Evolutionary conservation across 2,329 filamentous ascomycete genomes (phyloP).

Genomic region (Whalleya microplaca): DNA sequence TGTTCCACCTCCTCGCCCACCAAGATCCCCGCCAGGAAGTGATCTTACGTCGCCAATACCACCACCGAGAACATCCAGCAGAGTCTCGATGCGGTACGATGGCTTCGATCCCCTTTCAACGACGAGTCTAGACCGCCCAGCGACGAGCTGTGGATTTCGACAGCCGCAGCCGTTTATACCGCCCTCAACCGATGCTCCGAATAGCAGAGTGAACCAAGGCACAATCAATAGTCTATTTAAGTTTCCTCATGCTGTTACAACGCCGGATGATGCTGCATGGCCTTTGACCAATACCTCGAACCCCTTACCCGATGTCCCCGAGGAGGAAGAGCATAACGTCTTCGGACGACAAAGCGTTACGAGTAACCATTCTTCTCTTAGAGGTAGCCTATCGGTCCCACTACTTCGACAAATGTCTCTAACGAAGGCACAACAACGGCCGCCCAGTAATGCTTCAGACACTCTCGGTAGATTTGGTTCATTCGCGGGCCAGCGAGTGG

Average conservation of each 20-base stretch:
- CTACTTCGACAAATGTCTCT: slow-evolving; percentile 51
- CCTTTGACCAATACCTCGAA: slow-evolving; percentile 45
- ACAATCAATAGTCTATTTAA: slow-evolving; percentile 2
- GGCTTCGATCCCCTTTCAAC: slow-evolving; percentile 44
- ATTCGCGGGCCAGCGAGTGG: slow-evolving; percentile 40
- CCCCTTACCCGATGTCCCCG: slow-evolving; percentile 61
- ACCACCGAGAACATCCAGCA: slow-evolving; percentile 59
- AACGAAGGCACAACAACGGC: slow-evolving; percentile 38
- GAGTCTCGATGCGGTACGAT: slow-evolving; percentile 50
- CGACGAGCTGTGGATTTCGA: slow-evolving; percentile 50
- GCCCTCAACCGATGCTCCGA: slow-evolving; percentile 12
- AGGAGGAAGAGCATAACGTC: slow-evolving; percentile 60
- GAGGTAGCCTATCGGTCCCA: slow-evolving; percentile 60
- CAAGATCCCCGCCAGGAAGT: slow-evolving; percentile 49
- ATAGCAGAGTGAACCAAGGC: slow-evolving; percentile 8
- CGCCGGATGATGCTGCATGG: slow-evolving; percentile 49
- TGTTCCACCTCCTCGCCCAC: slow-evolving; percentile 52
- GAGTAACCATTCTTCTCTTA: slow-evolving; percentile 55
- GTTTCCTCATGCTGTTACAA: slow-evolving; percentile 47
- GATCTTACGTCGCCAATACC: slow-evolving; percentile 47
- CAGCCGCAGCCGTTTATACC: slow-evolving; percentile 47
- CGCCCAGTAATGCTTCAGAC: slow-evolving; percentile 54
- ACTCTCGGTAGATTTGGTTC: slow-evolving; percentile 52
- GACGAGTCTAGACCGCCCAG: slow-evolving; percentile 46
- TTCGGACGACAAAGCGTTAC: slow-evolving; percentile 45